Conservation (phyloP, 352 stramenopile species). For the Peronospora tabacina region DNA sequence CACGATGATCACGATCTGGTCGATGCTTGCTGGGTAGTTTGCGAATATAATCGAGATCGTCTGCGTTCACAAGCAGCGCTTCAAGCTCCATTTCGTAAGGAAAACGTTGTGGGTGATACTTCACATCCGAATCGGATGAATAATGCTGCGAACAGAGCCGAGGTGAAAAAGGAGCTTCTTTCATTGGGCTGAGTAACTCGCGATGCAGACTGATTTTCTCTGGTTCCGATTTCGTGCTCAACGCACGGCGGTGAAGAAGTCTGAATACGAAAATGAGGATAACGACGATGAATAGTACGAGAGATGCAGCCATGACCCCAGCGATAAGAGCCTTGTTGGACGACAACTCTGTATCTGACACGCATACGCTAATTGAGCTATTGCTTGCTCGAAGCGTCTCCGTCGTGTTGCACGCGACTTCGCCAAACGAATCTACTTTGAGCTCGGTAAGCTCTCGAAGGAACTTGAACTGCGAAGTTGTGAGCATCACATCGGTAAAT, state of each 20-base stretch:
- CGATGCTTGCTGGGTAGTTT: slow-evolving; percentile 20
- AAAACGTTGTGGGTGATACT: not conserved
- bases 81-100: slow-evolving; percentile 7
- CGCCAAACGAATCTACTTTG: slow-evolving; percentile 31
- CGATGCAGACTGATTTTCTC: slow-evolving; percentile 9
- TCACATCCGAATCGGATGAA: slow-evolving; percentile 7
- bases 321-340: slow-evolving; percentile 22
- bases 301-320: slow-evolving; percentile 15
- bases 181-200: slow-evolving; percentile 9
- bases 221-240: slow-evolving; percentile 4
- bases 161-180: slow-evolving; percentile 1
- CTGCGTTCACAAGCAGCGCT: slow-evolving; percentile 25
- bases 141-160: slow-evolving; percentile 6
- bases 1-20: slow-evolving; percentile 1
- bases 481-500: slow-evolving; percentile 33
- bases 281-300: slow-evolving; percentile 20
- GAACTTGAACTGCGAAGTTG: slow-evolving; percentile 32
- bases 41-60: slow-evolving; percentile 39
- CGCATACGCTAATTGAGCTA: slow-evolving; percentile 12
- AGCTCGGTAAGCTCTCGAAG: slow-evolving; percentile 29
- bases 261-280: slow-evolving; percentile 16
- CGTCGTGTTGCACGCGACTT: slow-evolving; percentile 16
- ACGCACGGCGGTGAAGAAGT: slow-evolving; percentile 15
- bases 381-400: slow-evolving; percentile 13
- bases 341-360: not conserved